Base-by-base conservation (phyloP, 768 basidiomycete genomes). In the Leccinum broughii region DNA sequence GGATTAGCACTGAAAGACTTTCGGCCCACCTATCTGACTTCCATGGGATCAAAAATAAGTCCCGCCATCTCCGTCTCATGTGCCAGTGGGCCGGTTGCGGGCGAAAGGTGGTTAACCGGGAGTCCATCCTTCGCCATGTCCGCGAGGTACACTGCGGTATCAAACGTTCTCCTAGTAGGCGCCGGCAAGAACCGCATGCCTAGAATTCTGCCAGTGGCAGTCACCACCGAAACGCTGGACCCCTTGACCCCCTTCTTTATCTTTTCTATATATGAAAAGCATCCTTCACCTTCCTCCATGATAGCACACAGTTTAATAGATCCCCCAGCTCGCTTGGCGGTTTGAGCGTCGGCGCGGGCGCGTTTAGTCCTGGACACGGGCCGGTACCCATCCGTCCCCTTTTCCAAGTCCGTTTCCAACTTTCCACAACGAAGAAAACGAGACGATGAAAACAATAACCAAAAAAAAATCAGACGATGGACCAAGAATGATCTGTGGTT, bases 241-340 rank as follows among this genome's bases (percentile, higher is more conserved):
- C 2, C 28, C 28, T 28, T 9, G 30, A 30, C 9, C 30, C 30
- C 9, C 2, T 30, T 4, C 8, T 4, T 41, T 9, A 41, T 41
- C 8, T 41, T n/a, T 41, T 41, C 0, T 30, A 30, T 30, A 30
- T 30, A 30, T 30, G 30, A 30, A 30, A 30, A 2, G 9, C 30
- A 30, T 30, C 2, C 30, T 30, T 30, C 30, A 30, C 30, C 30
- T 3, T 30, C 30, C 2, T 34, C 32, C 0, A 34, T 34, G 32
- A 11, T 34, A 1, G 32, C 30, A 30, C 0, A 3, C 34, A 34
- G 34, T 34, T 34, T 13, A 4, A 69, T 75, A 20, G 77, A 22
- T 81, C 78, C 0, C 81, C 81, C 22, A 54, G 68, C 39, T 73
- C 73, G 4, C 34, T 71, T 17, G 66, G 71, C 3, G 65, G 70